phyloP scores from a whole-genome alignment of 2,329 filamentous ascomycete genomes.

The Fonsecaea nubica region DNA sequence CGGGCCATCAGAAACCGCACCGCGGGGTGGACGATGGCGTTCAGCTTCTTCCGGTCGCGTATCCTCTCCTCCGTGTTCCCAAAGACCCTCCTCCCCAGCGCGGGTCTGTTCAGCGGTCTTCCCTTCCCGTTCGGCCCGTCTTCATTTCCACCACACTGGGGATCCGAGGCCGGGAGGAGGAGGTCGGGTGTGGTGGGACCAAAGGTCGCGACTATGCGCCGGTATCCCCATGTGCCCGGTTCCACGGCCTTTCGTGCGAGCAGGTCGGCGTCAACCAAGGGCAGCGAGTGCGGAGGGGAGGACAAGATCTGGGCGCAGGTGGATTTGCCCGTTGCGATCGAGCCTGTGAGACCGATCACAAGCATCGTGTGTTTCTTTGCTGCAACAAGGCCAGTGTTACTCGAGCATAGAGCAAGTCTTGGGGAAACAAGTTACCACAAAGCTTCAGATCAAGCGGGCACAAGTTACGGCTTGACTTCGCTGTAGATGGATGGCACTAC shows the following conservation, averaged over 20 bases:
- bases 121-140: slow-evolving; percentile 59
- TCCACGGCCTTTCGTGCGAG: slow-evolving; percentile 93
- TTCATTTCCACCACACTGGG: slow-evolving; percentile 42
- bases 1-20: slow-evolving; percentile 83
- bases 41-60: slow-evolving; percentile 77
- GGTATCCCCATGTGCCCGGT: slow-evolving; percentile 84
- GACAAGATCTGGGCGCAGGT: slow-evolving; percentile 87
- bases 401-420: neutral
- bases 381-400: neutral
- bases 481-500: neutral
- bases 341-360: slow-evolving; percentile 93
- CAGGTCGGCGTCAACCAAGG: slow-evolving; percentile 91
- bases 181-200: slow-evolving; percentile 83
- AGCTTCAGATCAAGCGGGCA: neutral
- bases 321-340: slow-evolving; percentile 97
- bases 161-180: slow-evolving; percentile 65
- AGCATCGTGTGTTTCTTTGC: slow-evolving; percentile 66
- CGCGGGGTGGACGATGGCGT: slow-evolving; percentile 90
- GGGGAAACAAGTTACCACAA: neutral
- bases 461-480: neutral
- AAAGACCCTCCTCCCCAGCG: slow-evolving; percentile 84
- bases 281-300: slow-evolving; percentile 79
- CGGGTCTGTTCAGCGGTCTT: slow-evolving; percentile 81
- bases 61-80: slow-evolving; percentile 74
- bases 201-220: slow-evolving; percentile 82